These are phyloP conservation scores for Ophiostoma piceae DNA, from an alignment of 2,329 filamentous ascomycete species.

Conservation along the genomic window DNA sequence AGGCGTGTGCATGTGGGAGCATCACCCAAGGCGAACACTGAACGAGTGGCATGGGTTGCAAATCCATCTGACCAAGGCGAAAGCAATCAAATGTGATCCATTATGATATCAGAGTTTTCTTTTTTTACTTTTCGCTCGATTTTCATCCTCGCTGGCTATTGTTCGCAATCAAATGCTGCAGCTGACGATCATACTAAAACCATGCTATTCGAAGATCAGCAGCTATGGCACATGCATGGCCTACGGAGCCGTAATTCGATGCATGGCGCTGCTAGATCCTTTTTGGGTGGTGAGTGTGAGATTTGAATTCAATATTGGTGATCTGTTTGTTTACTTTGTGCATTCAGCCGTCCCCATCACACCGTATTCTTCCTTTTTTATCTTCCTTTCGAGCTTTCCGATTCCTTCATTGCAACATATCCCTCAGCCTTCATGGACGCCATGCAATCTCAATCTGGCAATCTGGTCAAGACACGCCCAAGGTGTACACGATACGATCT, in stretches of 20 bases:
- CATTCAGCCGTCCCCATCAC: neutral
- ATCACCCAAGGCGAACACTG: neutral
- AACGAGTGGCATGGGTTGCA: neutral
- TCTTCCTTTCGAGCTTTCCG: neutral
- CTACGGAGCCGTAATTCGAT: neutral
- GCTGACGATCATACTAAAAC: constrained; percentile 2
- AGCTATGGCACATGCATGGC: neutral
- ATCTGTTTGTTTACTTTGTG: constrained; percentile 2
- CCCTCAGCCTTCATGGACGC: neutral
- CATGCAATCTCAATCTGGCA: neutral
- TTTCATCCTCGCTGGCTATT: neutral
- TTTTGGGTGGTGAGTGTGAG: neutral
- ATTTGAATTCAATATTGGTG: neutral
- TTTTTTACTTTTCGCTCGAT: neutral
- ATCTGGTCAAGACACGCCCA: constrained; percentile 3
- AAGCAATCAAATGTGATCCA: neutral
- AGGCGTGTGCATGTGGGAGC: neutral
- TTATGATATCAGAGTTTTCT: neutral
- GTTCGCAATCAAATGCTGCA: neutral
- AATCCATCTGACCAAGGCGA: neutral
- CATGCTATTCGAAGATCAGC: neutral
- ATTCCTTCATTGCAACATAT: neutral
- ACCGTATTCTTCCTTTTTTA: neutral
- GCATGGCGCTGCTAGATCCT: neutral
- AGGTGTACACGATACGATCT: constrained; percentile 10